Evolutionary conservation across 148 eudicot genomes (phyloP), one percentile per base, ranked within the genome.

Genomic region (Camellia japonica): DNA sequence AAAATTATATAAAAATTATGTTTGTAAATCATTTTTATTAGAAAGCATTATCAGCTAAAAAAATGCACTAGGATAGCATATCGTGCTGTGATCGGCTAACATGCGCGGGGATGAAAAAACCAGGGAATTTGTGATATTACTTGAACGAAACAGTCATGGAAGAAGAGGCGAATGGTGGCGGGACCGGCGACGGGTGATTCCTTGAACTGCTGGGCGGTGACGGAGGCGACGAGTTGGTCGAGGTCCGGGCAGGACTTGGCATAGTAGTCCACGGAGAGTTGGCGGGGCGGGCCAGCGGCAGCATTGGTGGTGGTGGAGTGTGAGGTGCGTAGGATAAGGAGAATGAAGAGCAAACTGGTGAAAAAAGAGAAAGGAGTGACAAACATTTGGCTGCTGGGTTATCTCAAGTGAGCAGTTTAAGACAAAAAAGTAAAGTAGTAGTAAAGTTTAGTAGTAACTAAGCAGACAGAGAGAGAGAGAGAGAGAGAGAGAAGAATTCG

Each of bases 71-170:
- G 60, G 14, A 23, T 77, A 65, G 72, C 72, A 77, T 10, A 9
- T 9, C 19, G 15, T 49, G 18, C n/a, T 43, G 5, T n/a, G 65
- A 68, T 56, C 38, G 42, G 74, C 74, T 78, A 68, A 68, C 20
- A 14, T 68, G 64, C 41, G 41, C 64, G 18, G 46, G 23, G 15
- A 66, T 68, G 62, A 61, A 54, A 55, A 43, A 13, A 8, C 15
- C 4, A 16, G 16, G 10, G 52, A 59, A 63, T 23, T 41, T 42
- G 38, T 56, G 56, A 2, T 20, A 66, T 74, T 89, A 94, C 99
- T 84, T 91, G 87, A 61, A 96, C 93, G 77, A 96, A 96, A 79
- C 99, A 96, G 82, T 96, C 99, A 76, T 96, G 98, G 86, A 93
- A 96, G 90, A 96, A 96, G 38, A 96, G 93, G 71, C 97, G 90